phyloP scores from a whole-genome alignment of 257 asterid genomes.

The Cordia subcordata region DNA sequence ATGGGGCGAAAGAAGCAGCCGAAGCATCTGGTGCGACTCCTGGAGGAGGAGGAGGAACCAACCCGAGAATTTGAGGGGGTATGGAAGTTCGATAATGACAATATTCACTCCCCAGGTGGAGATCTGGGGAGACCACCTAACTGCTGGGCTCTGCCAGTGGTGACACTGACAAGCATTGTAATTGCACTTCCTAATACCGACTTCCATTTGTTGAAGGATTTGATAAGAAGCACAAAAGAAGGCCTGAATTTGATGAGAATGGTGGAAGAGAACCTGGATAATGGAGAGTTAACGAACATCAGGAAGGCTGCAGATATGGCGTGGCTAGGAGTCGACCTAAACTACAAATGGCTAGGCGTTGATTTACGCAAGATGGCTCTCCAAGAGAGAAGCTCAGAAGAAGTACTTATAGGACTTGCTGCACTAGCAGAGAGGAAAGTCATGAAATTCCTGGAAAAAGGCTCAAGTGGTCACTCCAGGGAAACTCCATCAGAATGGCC shows the following conservation, averaged over 20 bases:
- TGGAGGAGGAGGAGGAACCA: constrained; percentile 38
- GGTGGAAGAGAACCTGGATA: constrained; percentile 43
- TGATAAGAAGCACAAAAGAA: constrained; percentile 44
- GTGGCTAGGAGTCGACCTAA: constrained; percentile 63
- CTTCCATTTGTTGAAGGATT: constrained; percentile 27
- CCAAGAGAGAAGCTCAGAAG: constrained; percentile 33
- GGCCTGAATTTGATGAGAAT: constrained; percentile 47
- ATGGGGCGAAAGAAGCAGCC: constrained; percentile 62
- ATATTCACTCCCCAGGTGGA: constrained; percentile 35
- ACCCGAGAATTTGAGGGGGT: constrained; percentile 52
- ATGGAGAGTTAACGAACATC: constrained; percentile 27
- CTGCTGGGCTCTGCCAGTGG: constrained; percentile 91
- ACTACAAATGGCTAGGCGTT: constrained; percentile 59
- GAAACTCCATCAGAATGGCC: constrained; percentile 65
- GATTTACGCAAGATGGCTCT: constrained; percentile 43
- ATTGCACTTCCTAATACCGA: constrained; percentile 38
- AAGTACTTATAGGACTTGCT: constrained; percentile 45
- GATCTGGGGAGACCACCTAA: constrained; percentile 43
- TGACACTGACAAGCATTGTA: constrained; percentile 75
- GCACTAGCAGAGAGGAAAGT: constrained; percentile 47
- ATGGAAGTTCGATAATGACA: constrained; percentile 43
- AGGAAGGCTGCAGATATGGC: constrained; percentile 64
- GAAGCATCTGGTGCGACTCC: constrained; percentile 32
- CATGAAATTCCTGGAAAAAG: constrained; percentile 33
- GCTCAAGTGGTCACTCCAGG: constrained; percentile 21